A percentile compares a stretch with the other conserved stretches of the same genome.
Evolutionary conservation across 805 yeast genomes (phyloP).

Genomic region (Myxozyma melibiosi): DNA sequence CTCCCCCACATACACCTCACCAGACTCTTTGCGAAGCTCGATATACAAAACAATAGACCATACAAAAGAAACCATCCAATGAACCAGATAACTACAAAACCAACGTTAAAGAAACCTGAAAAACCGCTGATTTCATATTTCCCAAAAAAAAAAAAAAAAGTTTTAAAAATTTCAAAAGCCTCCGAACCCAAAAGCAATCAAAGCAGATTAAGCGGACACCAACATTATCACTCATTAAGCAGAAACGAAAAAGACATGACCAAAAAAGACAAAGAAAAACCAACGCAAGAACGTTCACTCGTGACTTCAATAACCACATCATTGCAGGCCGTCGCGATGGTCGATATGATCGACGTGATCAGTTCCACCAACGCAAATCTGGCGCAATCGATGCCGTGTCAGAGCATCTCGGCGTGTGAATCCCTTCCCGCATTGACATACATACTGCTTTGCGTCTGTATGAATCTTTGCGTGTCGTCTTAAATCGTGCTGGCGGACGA

Average conservation of each 20-base stretch:
- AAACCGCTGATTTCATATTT: neutral
- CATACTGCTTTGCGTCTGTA: slow-evolving; percentile 62
- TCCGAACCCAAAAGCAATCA: neutral
- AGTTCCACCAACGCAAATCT: slow-evolving; percentile 56
- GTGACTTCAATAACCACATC: too few species aligned
- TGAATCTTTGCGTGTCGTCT: slow-evolving; percentile 89
- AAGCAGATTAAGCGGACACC: neutral
- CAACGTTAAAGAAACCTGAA: neutral
- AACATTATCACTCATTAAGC: too few species aligned
- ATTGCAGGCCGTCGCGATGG: neutral
- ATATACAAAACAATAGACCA: neutral
- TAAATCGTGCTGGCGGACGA: slow-evolving; percentile 94
- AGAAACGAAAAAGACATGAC: too few species aligned
- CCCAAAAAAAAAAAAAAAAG: neutral
- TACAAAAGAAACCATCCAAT: neutral
- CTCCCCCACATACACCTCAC: too few species aligned
- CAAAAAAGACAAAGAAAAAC: neutral
- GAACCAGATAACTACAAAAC: too few species aligned
- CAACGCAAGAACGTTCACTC: too few species aligned
- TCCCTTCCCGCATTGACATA: slow-evolving; percentile 92
- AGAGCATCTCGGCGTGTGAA: slow-evolving; percentile 90
- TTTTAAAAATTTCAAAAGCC: neutral
- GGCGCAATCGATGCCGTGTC: slow-evolving; percentile 74
- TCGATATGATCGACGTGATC: slow-evolving; percentile 7
- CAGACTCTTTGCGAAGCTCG: too few species aligned